phyloP scores from a whole-genome alignment of 352 stramenopile genomes.

The Globisporangium radiosum region DNA sequence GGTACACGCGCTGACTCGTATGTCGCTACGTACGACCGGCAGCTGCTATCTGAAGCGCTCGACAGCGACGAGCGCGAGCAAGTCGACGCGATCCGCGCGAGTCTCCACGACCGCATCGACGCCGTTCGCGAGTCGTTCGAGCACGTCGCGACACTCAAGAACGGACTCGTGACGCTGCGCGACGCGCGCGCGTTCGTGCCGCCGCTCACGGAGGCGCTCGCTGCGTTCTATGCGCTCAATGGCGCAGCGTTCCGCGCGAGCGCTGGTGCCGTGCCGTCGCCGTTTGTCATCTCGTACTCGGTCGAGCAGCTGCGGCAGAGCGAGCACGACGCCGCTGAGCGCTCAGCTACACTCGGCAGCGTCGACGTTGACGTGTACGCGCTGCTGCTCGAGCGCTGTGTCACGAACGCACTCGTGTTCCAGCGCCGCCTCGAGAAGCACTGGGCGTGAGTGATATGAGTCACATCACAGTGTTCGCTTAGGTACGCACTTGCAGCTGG shows the following conservation, averaged over 20 bases:
- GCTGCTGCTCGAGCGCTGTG: slow-evolving; percentile 6
- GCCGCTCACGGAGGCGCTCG: slow-evolving; percentile 5
- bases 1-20: no score
- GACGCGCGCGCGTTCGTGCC: neutral
- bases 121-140: slow-evolving; percentile 12
- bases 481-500: no score
- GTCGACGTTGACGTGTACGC: slow-evolving; percentile 9
- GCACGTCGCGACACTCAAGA: slow-evolving; percentile 3
- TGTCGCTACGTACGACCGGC: no score
- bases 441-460: neutral
- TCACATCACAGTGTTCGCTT: neutral
- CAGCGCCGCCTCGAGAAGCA: slow-evolving; percentile 5
- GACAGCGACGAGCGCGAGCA: slow-evolving; percentile 7
- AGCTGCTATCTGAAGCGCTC: slow-evolving; percentile 10
- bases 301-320: slow-evolving; percentile 8
- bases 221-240: slow-evolving; percentile 8
- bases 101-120: slow-evolving; percentile 2
- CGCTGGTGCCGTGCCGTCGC: neutral
- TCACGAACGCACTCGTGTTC: slow-evolving; percentile 4
- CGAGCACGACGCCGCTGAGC: neutral
- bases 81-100: neutral
- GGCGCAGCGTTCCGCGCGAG: slow-evolving; percentile 5
- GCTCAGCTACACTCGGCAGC: neutral
- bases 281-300: slow-evolving; percentile 12
- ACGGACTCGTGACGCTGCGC: slow-evolving; percentile 3